Evolutionary conservation across 495 filamentous ascomycete species (phyloP), one percentile per base, ranked within the genome.

Genomic region (Penicillium macrosclerotiorum): DNA sequence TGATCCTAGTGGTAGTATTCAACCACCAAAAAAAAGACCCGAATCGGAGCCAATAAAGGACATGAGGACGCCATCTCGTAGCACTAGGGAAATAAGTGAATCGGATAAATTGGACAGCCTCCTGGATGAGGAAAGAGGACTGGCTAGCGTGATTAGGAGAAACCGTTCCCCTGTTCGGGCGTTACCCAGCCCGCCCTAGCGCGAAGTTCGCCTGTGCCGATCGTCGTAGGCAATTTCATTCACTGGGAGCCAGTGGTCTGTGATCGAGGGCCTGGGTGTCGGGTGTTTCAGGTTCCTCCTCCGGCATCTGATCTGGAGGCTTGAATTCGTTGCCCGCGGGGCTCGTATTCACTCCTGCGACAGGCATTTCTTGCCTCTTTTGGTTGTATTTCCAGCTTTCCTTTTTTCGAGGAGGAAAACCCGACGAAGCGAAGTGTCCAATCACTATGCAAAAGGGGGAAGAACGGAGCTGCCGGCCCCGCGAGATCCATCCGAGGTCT

Each of bases 201-300:
- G 50, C 51, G 39, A 51, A 20, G 39, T 56, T 55, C 37, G 43
- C 37, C 37, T 24, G 36, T 37, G 38, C 25, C 52, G 65, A 67
- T 69, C 65, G 60, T 48, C 59, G 40, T 29, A 45, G 33, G 42
- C 36, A 62, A 68, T 68, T 59, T 63, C 59, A 16, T 51, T 46
- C 32, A 32, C 44, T 37, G 27, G 49, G 51, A 65, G 55, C 54
- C 37, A 39, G 26, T 61, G 60, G 62, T 56, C 53, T 37, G 45
- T 59, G 57, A 51, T 54, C 35, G 59, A 12, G 17, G 17, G 27
- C 26, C 24, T 30, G n/a, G n/a, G 38, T 43, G 25, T 42, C 8
- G 26, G 14, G 24, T 64, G 63, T 67, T 67, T 62, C 54, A 63
- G 43, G 42, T 30, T 54, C n/a, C n/a, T n/a, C n/a, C n/a, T n/a